Percentiles rank a stretch among this genome's conserved stretches.
phyloP scores from a whole-genome alignment of 2,329 filamentous ascomycete genomes.

The Fusarium sp. region DNA sequence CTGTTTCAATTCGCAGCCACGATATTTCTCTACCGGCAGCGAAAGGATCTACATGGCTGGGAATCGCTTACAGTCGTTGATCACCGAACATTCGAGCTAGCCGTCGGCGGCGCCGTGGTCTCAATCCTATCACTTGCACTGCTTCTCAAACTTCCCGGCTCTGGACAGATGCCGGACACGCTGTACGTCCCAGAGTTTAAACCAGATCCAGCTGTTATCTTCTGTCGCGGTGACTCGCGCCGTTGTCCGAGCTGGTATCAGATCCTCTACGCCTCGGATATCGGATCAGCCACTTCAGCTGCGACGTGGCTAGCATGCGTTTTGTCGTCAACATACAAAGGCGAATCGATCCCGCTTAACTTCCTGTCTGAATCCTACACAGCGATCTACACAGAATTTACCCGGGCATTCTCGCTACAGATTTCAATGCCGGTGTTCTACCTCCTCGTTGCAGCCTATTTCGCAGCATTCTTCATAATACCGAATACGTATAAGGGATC shows the following conservation, averaged over 20 bases:
- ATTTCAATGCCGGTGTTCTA: background rate
- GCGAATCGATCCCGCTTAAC: background rate
- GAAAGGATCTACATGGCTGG: background rate
- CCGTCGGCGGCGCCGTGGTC: background rate
- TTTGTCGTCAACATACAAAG: background rate
- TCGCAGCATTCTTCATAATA: background rate
- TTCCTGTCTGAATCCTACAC: background rate
- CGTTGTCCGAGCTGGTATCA: conserved; percentile 13
- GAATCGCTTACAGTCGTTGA: conserved; percentile 9
- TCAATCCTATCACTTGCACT: conserved; percentile 4
- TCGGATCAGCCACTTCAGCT: background rate
- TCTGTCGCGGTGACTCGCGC: conserved; percentile 2
- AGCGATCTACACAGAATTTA: background rate
- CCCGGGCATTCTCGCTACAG: background rate
- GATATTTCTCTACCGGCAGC: conserved; percentile 6
- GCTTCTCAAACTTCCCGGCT: conserved; percentile 11
- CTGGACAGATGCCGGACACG: background rate
- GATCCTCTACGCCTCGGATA: background rate
- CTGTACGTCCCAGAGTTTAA: background rate
- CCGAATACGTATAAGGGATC: background rate
- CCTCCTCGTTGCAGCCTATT: background rate
- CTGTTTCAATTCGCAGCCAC: conserved; percentile 12
- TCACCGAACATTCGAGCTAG: conserved; percentile 15
- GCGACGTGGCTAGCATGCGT: background rate
- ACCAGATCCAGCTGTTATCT: background rate